Evolutionary conservation across 164 flowering plant species (phyloP), one percentile per base, ranked within the genome.

Genomic region (Echeveria elegans): DNA sequence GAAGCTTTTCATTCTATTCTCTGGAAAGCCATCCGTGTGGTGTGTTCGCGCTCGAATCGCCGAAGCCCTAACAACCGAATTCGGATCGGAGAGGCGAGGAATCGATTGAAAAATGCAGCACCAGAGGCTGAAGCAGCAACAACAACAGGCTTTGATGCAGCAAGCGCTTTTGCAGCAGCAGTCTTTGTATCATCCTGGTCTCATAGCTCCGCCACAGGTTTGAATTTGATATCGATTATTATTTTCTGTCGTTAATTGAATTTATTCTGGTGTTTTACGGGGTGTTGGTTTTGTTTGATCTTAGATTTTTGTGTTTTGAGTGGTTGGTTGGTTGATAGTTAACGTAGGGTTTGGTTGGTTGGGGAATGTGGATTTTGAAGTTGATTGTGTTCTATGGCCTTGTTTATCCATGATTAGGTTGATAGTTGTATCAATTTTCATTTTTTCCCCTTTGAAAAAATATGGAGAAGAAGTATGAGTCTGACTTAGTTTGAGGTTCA

Each of bases 111-210:
- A n/a, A 48, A 48, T 48, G 53, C 53, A 48, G 23, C 53, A 48
- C 5, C 53, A 48, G 53, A 48, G 6, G 23, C 53, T 48, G 53
- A 18, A 48, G 53, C 53, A 48, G 23, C 53, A 48, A 16, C 50
- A 80, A 64, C 84, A 83, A 64, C 85, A 85, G 70, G 82, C 82
- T 10, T 58, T 85, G 77, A 83, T 83, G 83, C 89, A 85, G 69
- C 89, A 83, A 64, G 76, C 79, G 28, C 70, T 73, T n/a, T 76
- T 74, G 48, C 74, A 72, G 43, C 80, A 80, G 71, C 83, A 77
- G 59, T 79, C 86, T 56, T 77, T 83, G 32, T 82, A 81, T 65
- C 86, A 82, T 68, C 86, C 88, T 38, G 85, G 78, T 66, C 79
- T 85, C 23, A 69, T 85, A 40, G 83, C 86, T 68, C 86, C 86